phyloP scores from a whole-genome alignment of 768 basidiomycete species.

The Lentinula lateritia region DNA sequence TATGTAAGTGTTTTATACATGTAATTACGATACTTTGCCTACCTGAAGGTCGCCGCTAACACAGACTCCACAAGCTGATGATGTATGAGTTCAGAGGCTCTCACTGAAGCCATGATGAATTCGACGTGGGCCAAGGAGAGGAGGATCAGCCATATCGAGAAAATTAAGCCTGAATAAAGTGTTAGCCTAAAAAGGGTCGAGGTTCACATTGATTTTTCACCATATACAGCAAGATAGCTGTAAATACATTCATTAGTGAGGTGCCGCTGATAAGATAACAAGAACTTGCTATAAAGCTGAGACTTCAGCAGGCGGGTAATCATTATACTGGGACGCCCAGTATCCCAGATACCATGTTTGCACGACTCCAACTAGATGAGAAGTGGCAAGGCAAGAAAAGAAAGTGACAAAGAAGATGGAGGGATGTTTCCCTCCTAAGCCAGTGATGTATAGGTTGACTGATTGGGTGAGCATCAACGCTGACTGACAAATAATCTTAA shows the following conservation, averaged over 20 bases:
- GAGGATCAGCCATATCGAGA: constrained; percentile 9
- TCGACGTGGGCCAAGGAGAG: constrained; percentile 27
- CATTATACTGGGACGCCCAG: constrained; percentile 29
- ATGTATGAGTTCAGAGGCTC: constrained; percentile 26
- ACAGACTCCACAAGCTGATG: constrained; percentile 20
- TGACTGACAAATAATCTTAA: too few species aligned
- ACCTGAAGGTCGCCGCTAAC: constrained; percentile 16
- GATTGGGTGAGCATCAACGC: neutral
- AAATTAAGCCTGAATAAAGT: constrained; percentile 11
- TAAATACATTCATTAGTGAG: neutral
- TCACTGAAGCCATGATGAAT: constrained; percentile 22
- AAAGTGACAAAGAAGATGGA: constrained; percentile 9
- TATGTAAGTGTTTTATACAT: constrained; percentile 37
- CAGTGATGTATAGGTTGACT: constrained; percentile 15
- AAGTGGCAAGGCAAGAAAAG: constrained; percentile 9
- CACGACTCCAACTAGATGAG: constrained; percentile 12
- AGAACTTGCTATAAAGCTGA: constrained; percentile 20
- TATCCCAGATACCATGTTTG: constrained; percentile 30
- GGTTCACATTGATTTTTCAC: neutral
- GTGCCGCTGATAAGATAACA: neutral
- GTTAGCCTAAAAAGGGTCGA: constrained; percentile 7
- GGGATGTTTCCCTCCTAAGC: constrained; percentile 11
- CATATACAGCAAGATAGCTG: constrained; percentile 2
- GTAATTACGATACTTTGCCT: constrained; percentile 22
- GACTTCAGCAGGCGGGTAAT: constrained; percentile 19